Evolutionary conservation across 805 yeast species (phyloP), one percentile per base, ranked within the genome.

Genomic region (Metschnikowia hibisci): DNA sequence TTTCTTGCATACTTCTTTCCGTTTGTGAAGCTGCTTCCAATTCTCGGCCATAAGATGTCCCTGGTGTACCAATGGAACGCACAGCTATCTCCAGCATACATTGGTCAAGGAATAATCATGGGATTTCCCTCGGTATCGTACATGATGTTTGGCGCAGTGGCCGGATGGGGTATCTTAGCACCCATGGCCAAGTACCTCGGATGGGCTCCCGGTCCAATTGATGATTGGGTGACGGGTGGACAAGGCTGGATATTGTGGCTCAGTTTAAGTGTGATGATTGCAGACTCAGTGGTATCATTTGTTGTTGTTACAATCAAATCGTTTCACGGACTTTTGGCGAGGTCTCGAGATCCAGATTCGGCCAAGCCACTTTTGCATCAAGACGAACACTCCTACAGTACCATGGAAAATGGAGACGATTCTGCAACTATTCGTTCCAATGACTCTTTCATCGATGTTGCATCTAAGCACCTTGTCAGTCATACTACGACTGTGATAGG

Each of bases 181-280:
- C 97, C 97, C 3, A 45, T 87, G 45, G 81, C 95, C 1, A 74
- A 82, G 45, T 50, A 68, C 42, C 61, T 67, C 47, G 84, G 81
- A 4, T 93, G 98, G 97, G 95, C 96, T 0, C 82, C 89, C 0
- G 96, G 96, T 0, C 82, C 81, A 3, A 79, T 87, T 2, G 93
- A 85, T 58, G 96, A 89, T 64, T 93, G 97, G 97, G 82, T 86
- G 54, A 74, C 78, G 20, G 98, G 98, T 3, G 86, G 90, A 1
- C 96, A 91, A 58, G 99, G 98, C 6, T 91, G 99, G 99, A 87
- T 93, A 43, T 71, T 91, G 60, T 91, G 99, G 99, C 72, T 89
- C 42, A 82, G 95, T 60, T 73, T 91, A 52, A 82, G 96, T 18
- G 88, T 90, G 39, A 91, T 91, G 99, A 87, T 91, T 14, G 82